These are phyloP conservation scores for Fusarium pininemorale DNA, from an alignment of 2,329 filamentous ascomycete species.

Conservation along the genomic window DNA sequence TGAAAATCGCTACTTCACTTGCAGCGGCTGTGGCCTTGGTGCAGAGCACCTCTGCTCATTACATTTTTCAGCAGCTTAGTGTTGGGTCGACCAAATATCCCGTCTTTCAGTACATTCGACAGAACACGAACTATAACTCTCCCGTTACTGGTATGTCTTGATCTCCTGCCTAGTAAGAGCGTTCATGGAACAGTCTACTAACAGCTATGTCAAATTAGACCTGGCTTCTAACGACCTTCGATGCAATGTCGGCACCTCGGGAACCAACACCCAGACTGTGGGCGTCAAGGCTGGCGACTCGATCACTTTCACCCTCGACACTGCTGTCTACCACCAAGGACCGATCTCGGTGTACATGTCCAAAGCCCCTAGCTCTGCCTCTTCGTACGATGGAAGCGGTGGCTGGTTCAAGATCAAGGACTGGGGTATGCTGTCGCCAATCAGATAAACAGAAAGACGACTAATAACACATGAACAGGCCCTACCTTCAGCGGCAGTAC, in stretches of 20 bases:
- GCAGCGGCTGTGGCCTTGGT: background rate
- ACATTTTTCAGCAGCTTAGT: constrained; percentile 6
- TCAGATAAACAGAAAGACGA: accelerated
- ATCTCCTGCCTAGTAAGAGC: background rate
- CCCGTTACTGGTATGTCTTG: background rate
- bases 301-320: constrained; percentile 7
- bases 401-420: constrained; percentile 17
- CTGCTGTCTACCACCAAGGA: constrained; percentile 8
- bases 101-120: background rate
- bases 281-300: constrained; percentile 5
- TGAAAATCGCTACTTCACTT: background rate
- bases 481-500: background rate
- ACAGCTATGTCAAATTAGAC: accelerated
- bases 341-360: constrained; percentile 10
- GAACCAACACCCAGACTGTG: background rate
- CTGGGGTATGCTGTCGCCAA: background rate
- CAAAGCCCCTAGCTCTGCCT: background rate
- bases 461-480: background rate
- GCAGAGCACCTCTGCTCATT: constrained; percentile 1
- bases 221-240: constrained; percentile 1
- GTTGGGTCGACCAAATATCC: constrained; percentile 9
- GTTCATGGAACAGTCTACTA: accelerated
- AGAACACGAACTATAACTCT: constrained; percentile 19
- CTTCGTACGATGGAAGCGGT: background rate
- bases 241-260: constrained; percentile 7